These are phyloP conservation scores for Microbotryomycetes sp. DNA, from an alignment of 1,284 basidiomycete species.

Conservation along the genomic window DNA sequence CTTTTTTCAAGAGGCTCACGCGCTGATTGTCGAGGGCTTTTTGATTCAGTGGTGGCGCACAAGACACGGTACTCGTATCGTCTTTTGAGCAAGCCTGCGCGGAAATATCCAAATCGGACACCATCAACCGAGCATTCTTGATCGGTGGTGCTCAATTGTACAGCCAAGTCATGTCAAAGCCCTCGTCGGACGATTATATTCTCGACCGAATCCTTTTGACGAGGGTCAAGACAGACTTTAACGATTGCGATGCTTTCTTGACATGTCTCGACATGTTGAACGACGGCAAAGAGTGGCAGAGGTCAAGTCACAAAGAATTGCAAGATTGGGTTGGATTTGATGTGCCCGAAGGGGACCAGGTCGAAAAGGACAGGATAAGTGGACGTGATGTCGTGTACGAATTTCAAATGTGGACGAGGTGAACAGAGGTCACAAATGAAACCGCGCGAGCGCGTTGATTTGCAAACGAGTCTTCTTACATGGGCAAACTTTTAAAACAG, in stretches of 20 bases:
- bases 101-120: not conserved
- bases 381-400: slow-evolving; percentile 58
- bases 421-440: not conserved
- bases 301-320: slow-evolving; percentile 56
- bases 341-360: slow-evolving; percentile 64
- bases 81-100: not conserved
- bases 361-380: slow-evolving; percentile 54
- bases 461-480: not conserved
- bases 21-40: not conserved
- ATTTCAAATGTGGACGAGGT: slow-evolving; percentile 82
- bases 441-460: not conserved
- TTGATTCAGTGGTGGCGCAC: not conserved
- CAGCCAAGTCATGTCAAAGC: slow-evolving; percentile 52
- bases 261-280: slow-evolving; percentile 42
- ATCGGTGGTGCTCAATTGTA: slow-evolving; percentile 89
- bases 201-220: slow-evolving; percentile 75
- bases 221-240: slow-evolving; percentile 65
- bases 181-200: slow-evolving; percentile 30
- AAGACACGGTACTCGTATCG: not conserved
- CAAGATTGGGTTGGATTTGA: slow-evolving; percentile 68
- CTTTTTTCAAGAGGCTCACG: too few relatives aligned
- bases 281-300: slow-evolving; percentile 49
- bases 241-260: slow-evolving; percentile 80
- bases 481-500: not conserved
- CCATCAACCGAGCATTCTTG: slow-evolving; percentile 53